phyloP scores from a whole-genome alignment of 1,284 basidiomycete genomes.

The Exobasidium cylindrosporum region DNA sequence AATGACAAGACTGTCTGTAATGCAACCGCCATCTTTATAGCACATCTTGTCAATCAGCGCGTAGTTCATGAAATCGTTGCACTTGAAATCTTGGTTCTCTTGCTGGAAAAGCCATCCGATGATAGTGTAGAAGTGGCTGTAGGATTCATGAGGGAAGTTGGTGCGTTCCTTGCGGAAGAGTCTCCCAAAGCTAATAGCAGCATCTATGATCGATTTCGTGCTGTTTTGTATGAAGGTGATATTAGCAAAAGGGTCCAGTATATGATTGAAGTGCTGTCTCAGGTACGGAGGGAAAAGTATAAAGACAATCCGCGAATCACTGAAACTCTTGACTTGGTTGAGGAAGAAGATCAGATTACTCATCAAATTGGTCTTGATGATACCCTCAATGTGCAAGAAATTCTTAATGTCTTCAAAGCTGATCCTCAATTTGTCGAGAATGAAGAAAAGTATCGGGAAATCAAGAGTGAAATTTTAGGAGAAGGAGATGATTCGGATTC shows the following conservation, averaged over 20 bases:
- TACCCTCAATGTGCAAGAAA: conserved; percentile 87
- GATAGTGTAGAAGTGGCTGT: conserved; percentile 98
- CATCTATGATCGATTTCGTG: conserved; percentile 92
- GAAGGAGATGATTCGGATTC: conserved; percentile 33
- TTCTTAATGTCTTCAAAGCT: conserved; percentile 91
- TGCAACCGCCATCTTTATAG: conserved; percentile 92
- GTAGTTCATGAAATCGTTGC: conserved; percentile 92
- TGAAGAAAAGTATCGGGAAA: conserved; percentile 86
- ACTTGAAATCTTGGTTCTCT: conserved; percentile 87
- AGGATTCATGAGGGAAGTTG: conserved; percentile 94
- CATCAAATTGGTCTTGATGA: conserved; percentile 89
- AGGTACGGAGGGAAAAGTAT: conserved; percentile 91
- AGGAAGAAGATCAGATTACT: conserved; percentile 89
- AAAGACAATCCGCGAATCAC: conserved; percentile 94
- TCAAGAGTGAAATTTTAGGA: conserved; percentile 91
- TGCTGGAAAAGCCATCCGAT: conserved; percentile 91
- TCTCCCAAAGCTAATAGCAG: conserved; percentile 89
- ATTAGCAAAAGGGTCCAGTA: conserved; percentile 97
- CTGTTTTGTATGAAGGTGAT: conserved; percentile 87
- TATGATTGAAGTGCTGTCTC: conserved; percentile 84
- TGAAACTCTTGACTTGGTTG: conserved; percentile 90
- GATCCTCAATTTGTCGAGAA: conserved; percentile 85
- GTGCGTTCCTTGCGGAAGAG: conserved; percentile 88
- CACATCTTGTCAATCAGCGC: conserved; percentile 91
- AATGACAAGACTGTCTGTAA: conserved; percentile 97